A percentile compares a stretch with the other conserved stretches of the same genome.
phyloP scores from a whole-genome alignment of 805 yeast genomes.

The Candida coleopterorum region DNA sequence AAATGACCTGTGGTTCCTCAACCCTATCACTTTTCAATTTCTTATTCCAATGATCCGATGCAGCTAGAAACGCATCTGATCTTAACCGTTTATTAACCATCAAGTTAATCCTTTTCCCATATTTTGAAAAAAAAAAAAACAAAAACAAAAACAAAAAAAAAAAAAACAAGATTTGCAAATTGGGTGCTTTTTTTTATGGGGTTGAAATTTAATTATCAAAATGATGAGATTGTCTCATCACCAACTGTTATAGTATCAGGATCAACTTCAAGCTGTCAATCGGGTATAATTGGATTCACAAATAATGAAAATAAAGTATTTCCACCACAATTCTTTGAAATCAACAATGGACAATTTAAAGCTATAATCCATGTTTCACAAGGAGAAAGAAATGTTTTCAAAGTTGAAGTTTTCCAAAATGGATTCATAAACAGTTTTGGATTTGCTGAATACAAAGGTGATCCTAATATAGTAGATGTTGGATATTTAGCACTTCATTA shows the following conservation, averaged over 20 bases:
- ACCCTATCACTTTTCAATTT: conserved; percentile 6
- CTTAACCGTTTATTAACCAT: conserved; percentile 1
- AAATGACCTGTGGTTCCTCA: conserved; percentile 4
- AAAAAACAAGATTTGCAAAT: background rate
- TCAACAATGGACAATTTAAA: conserved; percentile 68
- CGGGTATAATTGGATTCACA: conserved; percentile 28
- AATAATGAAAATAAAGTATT: conserved; percentile 38
- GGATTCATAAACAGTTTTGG: conserved; percentile 29
- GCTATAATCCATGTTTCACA: conserved; percentile 66
- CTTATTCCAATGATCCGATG: conserved; percentile 22
- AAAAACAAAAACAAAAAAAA: background rate
- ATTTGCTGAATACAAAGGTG: conserved; percentile 15
- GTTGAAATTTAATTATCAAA: conserved; percentile 28
- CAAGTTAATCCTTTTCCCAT: background rate
- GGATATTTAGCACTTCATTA: conserved; percentile 20
- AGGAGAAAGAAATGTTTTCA: conserved; percentile 53
- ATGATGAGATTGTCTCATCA: conserved; percentile 36
- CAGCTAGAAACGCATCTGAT: conserved; percentile 20
- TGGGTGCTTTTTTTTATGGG: conserved; percentile 10
- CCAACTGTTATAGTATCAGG: conserved; percentile 37
- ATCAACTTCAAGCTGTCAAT: conserved; percentile 11
- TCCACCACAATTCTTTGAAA: conserved; percentile 70
- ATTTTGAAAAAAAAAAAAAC: too few species aligned
- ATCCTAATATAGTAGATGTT: conserved; percentile 18
- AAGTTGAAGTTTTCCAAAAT: conserved; percentile 44